A percentile compares a stretch with the other conserved stretches of the same genome.
Conservation (phyloP, 805 yeast species). For the Lipomyces yamadae region DNA sequence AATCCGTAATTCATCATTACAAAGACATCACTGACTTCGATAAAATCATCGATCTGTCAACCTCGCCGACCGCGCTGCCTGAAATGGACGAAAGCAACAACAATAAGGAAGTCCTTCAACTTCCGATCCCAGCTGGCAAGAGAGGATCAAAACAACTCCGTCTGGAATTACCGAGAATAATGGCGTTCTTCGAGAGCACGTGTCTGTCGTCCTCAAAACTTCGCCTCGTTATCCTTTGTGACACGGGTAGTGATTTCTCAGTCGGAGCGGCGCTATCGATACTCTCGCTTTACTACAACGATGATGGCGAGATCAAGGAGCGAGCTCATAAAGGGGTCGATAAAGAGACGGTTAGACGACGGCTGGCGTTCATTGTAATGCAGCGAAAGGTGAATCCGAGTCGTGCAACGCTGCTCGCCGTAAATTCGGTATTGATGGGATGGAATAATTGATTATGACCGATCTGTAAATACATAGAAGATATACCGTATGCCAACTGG, state of each 20-base stretch:
- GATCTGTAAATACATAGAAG: background rate
- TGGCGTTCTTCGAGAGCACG: conserved; percentile 41
- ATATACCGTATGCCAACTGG: background rate
- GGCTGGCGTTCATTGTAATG: conserved; percentile 57
- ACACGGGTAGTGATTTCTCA: conserved; percentile 68
- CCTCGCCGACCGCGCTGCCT: conserved; percentile 12
- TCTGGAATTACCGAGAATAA: conserved; percentile 52
- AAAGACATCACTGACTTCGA: conserved; percentile 11
- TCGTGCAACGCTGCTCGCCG: conserved; percentile 74
- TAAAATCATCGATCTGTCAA: conserved; percentile 37
- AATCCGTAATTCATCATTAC: background rate
- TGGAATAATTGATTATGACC: conserved; percentile 15
- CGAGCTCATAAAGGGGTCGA: conserved; percentile 42
- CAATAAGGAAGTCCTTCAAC: conserved; percentile 4
- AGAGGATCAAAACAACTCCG: conserved; percentile 70
- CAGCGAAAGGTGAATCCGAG: conserved; percentile 70
- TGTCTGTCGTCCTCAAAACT: conserved; percentile 8
- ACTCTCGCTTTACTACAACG: conserved; percentile 54
- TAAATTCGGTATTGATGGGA: conserved; percentile 62
- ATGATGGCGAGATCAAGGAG: conserved; percentile 48
- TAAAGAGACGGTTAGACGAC: conserved; percentile 61
- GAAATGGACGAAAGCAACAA: conserved; percentile 5
- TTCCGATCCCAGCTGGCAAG: conserved; percentile 50
- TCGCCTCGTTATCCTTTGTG: conserved; percentile 59
- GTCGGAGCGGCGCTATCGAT: conserved; percentile 62